These are phyloP conservation scores for Nicotiana tabacum DNA, from an alignment of 257 asterid genomes.

Conservation along the genomic window DNA sequence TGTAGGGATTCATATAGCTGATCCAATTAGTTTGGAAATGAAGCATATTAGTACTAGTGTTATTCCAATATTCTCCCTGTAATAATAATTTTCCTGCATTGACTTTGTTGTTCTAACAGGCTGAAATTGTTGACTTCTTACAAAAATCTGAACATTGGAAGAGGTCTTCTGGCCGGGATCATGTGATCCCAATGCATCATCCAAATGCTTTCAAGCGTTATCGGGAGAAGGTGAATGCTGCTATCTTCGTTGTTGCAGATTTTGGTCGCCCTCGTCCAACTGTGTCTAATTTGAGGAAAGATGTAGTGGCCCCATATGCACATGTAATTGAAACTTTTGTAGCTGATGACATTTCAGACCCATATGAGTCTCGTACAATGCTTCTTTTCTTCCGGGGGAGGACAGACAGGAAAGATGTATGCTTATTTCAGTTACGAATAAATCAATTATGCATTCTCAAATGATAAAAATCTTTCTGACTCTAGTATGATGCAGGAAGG, in stretches of 20 bases:
- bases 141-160: constrained; percentile 62
- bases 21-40: too few species aligned
- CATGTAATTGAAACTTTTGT: constrained; percentile 67
- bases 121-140: constrained; percentile 57
- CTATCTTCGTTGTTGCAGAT: constrained; percentile 85
- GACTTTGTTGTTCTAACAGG: constrained; percentile 34
- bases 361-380: constrained; percentile 58
- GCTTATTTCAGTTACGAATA: constrained; percentile 12
- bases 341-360: constrained; percentile 45
- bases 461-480: constrained; percentile 2
- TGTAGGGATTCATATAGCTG: too few species aligned
- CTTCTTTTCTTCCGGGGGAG: constrained; percentile 91
- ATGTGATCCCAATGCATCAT: constrained; percentile 86
- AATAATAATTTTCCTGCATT: not conserved
- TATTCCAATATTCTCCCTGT: too few species aligned
- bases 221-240: constrained; percentile 54
- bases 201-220: constrained; percentile 88
- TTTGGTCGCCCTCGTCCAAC: constrained; percentile 63
- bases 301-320: constrained; percentile 86
- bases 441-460: not conserved
- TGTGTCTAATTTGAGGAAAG: constrained; percentile 69
- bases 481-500: constrained; percentile 64
- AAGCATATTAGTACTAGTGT: too few species aligned
- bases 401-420: constrained; percentile 80
- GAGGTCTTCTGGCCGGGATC: constrained; percentile 78